Conservation (phyloP, 305 asterid genomes). For the Nicotiana rustica region DNA sequence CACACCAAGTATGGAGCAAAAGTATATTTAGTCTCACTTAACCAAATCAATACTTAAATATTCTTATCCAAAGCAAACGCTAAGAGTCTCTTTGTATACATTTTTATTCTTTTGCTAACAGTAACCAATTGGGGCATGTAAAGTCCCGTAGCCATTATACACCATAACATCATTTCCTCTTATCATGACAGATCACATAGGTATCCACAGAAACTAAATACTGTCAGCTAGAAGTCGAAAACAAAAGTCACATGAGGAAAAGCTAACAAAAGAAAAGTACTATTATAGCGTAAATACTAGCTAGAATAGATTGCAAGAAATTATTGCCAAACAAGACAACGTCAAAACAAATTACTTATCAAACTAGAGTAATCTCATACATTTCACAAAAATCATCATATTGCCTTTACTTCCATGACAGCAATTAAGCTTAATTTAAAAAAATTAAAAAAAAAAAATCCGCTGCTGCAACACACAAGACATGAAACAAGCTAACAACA, state of each 20-base stretch:
- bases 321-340: background rate
- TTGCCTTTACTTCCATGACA: background rate
- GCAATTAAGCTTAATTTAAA: background rate
- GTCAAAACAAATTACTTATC: background rate
- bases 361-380: background rate
- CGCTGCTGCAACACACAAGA: background rate
- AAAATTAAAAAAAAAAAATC: background rate
- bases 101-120: background rate
- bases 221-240: background rate
- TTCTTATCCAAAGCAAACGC: background rate
- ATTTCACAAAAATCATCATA: background rate
- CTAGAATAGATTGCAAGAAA: background rate
- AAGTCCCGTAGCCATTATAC: background rate
- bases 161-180: background rate
- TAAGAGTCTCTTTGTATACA: background rate
- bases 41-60: background rate
- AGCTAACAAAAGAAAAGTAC: background rate
- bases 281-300: background rate
- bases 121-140: background rate
- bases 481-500: constrained; percentile 6
- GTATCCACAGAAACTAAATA: background rate
- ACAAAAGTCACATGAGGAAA: background rate
- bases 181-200: background rate
- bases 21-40: background rate
- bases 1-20: background rate